A percentile compares a stretch with the other conserved stretches of the same genome.
Evolutionary conservation across 768 basidiomycete species (phyloP).

Genomic region (Gelatoporia subvermispora): DNA sequence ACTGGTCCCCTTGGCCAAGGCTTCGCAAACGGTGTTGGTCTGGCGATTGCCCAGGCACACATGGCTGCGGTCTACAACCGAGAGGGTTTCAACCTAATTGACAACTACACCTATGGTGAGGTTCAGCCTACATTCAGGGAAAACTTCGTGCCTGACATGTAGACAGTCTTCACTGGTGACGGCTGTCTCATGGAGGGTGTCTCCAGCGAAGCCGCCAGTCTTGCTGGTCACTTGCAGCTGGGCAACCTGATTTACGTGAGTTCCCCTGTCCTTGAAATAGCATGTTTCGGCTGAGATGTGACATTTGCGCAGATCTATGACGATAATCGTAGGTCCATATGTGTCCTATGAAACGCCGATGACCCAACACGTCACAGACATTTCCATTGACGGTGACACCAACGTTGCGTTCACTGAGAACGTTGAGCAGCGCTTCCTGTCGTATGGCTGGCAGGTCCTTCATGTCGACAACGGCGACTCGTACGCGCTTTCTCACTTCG

Average conservation of each 20-base stretch:
- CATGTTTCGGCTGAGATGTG: conserved; percentile 1
- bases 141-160: background rate
- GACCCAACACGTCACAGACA: conserved; percentile 47
- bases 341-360: background rate
- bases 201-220: conserved; percentile 84
- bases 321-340: conserved; percentile 72
- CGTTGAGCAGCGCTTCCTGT: conserved; percentile 78
- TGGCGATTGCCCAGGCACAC: conserved; percentile 92
- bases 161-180: conserved; percentile 82
- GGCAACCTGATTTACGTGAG: conserved; percentile 88
- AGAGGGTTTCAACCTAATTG: conserved; percentile 72
- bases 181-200: conserved; percentile 98
- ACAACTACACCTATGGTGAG: conserved; percentile 86
- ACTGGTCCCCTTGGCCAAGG: conserved; percentile 96
- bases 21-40: conserved; percentile 87
- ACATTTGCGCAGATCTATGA: conserved; percentile 69
- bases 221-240: conserved; percentile 91
- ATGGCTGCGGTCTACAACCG: conserved; percentile 88
- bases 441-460: conserved; percentile 95
- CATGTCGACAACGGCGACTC: conserved; percentile 75
- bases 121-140: background rate
- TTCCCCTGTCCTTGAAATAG: conserved; percentile 19
- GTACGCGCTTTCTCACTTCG: conserved; percentile 33
- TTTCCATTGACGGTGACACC: conserved; percentile 95
- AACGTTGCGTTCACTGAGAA: conserved; percentile 92